phyloP scores from a whole-genome alignment of 257 asterid genomes.

The Handroanthus guayacan region DNA sequence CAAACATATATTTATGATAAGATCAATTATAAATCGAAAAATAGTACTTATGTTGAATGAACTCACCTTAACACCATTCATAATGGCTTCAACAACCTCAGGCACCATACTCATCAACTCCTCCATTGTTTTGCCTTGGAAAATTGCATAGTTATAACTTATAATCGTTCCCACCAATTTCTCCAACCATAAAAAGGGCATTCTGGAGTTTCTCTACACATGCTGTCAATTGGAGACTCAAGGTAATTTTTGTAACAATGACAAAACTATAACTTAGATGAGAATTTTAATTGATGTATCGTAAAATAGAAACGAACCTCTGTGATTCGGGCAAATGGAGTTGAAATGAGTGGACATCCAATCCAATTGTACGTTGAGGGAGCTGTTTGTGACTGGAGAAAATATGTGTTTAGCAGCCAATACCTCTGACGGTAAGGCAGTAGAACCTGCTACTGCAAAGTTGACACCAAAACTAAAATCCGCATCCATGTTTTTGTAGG shows the following conservation, averaged over 20 bases:
- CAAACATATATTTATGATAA: no score
- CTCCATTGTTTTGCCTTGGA: slow-evolving; percentile 33
- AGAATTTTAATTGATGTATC: not conserved
- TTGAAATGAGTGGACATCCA: slow-evolving; percentile 28
- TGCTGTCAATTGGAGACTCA: no score
- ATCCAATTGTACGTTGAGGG: no score
- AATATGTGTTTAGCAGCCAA: not conserved
- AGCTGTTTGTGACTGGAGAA: slow-evolving; percentile 21
- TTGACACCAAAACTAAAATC: slow-evolving; percentile 5
- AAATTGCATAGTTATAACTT: slow-evolving; percentile 37
- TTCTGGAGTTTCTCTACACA: slow-evolving; percentile 28
- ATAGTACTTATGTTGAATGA: not conserved
- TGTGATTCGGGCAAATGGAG: not conserved
- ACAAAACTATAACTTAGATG: no score
- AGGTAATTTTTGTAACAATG: no score
- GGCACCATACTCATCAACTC: slow-evolving; percentile 37
- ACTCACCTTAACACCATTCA: slow-evolving; percentile 36
- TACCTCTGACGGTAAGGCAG: slow-evolving; percentile 26
- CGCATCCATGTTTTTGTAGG: not conserved
- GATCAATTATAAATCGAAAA: not conserved
- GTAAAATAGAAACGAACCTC: not conserved
- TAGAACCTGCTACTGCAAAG: slow-evolving; percentile 40
- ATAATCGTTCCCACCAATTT: slow-evolving; percentile 39
- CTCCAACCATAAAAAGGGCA: no score
- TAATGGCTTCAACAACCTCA: no score